Evolutionary conservation across 2,329 filamentous ascomycete species (phyloP).

Genomic region (Mycosphaerella sp.): DNA sequence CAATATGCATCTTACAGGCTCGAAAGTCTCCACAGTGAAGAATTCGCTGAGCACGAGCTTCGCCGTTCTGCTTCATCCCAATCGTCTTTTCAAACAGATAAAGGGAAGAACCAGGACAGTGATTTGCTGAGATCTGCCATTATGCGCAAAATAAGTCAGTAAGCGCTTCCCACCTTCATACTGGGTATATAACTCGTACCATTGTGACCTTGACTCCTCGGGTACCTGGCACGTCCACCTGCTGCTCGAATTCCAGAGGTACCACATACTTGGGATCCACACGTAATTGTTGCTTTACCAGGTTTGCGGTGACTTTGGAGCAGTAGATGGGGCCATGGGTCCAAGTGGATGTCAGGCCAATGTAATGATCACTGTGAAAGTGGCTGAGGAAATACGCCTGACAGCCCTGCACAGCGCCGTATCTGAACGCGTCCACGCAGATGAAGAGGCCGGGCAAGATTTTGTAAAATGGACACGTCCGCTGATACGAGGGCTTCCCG

Average conservation of each 20-base stretch:
- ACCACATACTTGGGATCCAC: constrained; percentile 83
- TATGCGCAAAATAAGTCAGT: too few species aligned
- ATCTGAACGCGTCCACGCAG: constrained; percentile 92
- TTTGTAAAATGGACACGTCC: constrained; percentile 97
- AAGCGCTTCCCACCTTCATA: too few species aligned
- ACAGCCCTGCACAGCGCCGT: constrained; percentile 86
- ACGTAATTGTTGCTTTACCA: constrained; percentile 77
- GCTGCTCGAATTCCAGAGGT: constrained; percentile 76
- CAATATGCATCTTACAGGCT: constrained; percentile 76
- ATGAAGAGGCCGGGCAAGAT: constrained; percentile 90
- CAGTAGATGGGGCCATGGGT: constrained; percentile 93
- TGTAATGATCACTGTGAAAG: constrained; percentile 96
- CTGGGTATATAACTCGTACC: constrained; percentile 30
- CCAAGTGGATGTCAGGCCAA: constrained; percentile 84
- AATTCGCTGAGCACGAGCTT: constrained; percentile 63
- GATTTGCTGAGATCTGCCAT: constrained; percentile 70
- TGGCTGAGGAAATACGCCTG: constrained; percentile 95
- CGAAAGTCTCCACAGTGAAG: constrained; percentile 95
- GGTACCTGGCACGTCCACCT: constrained; percentile 71
- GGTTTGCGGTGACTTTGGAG: constrained; percentile 82
- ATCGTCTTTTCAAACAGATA: constrained; percentile 83
- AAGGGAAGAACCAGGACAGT: constrained; percentile 89
- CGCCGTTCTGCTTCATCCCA: constrained; percentile 51
- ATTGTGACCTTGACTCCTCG: constrained; percentile 83
- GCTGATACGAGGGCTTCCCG: constrained; percentile 78